Percentiles rank a stretch among this genome's conserved stretches.
phyloP scores from a whole-genome alignment of 2,329 filamentous ascomycete species.

The Monascus ruber region DNA sequence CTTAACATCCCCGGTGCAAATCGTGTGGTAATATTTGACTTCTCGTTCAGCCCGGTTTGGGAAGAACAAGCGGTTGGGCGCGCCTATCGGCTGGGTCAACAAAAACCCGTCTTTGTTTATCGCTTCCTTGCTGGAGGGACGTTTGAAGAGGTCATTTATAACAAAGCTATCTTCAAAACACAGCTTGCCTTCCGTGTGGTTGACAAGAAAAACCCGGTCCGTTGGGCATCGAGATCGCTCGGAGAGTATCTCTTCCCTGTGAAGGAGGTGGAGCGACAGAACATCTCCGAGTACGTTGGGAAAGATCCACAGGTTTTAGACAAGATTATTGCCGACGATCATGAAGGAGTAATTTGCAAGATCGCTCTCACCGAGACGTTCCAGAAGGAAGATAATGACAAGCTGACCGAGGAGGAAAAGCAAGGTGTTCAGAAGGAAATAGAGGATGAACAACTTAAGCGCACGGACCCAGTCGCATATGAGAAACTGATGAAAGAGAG shows the following conservation, averaged over 20 bases:
- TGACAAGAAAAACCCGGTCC: slow-evolving; percentile 67
- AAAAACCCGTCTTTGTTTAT: slow-evolving; percentile 73
- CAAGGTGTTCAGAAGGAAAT: slow-evolving; percentile 41
- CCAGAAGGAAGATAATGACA: slow-evolving; percentile 55
- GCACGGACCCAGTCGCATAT: slow-evolving; percentile 26
- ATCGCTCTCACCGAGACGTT: slow-evolving; percentile 63
- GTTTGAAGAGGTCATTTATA: slow-evolving; percentile 63
- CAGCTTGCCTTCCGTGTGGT: slow-evolving; percentile 70
- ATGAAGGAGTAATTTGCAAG: slow-evolving; percentile 17
- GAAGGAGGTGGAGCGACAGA: slow-evolving; percentile 38
- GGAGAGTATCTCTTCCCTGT: slow-evolving; percentile 51
- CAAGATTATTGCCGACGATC: slow-evolving; percentile 22
- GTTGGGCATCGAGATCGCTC: slow-evolving; percentile 47
- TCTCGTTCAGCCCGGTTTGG: slow-evolving; percentile 64
- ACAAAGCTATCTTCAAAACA: slow-evolving; percentile 68
- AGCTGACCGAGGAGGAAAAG: slow-evolving; percentile 51
- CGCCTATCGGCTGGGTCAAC: slow-evolving; percentile 75
- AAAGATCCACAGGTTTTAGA: slow-evolving; percentile 54
- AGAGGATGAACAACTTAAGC: slow-evolving; percentile 28
- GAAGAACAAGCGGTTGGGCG: slow-evolving; percentile 83
- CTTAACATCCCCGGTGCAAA: slow-evolving; percentile 78
- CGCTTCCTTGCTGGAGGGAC: slow-evolving; percentile 68
- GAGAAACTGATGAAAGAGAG: slow-evolving; percentile 11
- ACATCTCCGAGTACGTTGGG: slow-evolving; percentile 44
- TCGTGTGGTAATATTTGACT: slow-evolving; percentile 77